Conservation (phyloP, 192 early-diverging fungal species). For the Radiomyces spectabilis region DNA sequence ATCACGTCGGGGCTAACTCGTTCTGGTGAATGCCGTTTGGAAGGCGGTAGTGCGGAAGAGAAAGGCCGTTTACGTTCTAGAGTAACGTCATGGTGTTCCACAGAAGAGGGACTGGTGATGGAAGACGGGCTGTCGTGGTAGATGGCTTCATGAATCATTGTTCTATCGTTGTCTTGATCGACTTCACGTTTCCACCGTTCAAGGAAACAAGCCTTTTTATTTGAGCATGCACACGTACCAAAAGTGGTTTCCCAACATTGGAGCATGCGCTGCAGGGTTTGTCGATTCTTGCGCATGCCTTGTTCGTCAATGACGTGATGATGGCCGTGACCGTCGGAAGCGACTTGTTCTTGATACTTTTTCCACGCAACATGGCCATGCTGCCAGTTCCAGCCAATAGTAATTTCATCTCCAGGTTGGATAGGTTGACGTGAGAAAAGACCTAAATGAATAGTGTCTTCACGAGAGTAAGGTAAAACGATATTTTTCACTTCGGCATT, state of each 20-base stretch:
- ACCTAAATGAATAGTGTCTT: constrained; percentile 55
- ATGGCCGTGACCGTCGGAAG: background rate
- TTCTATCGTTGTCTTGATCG: constrained; percentile 2
- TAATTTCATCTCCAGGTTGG: constrained; percentile 58
- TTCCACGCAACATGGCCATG: constrained; percentile 32
- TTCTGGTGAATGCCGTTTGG: too few relatives aligned
- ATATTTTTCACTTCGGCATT: constrained; percentile 61
- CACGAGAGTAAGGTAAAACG: constrained; percentile 32
- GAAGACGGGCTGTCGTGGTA: background rate
- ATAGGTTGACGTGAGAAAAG: constrained; percentile 55
- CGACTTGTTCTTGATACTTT: constrained; percentile 10
- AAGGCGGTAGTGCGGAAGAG: background rate
- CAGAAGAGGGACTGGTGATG: background rate
- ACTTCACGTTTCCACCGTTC: constrained; percentile 32
- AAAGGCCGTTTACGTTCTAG: background rate
- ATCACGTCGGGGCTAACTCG: too few relatives aligned
- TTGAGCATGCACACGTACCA: constrained; percentile 39
- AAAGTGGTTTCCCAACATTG: constrained; percentile 28
- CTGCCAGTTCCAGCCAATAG: constrained; percentile 68
- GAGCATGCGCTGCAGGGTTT: constrained; percentile 23
- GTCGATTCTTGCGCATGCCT: constrained; percentile 10
- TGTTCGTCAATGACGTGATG: constrained; percentile 21
- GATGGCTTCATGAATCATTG: too few relatives aligned
- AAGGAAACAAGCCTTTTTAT: constrained; percentile 31
- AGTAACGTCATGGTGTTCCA: background rate